Evolutionary conservation across 202 grass and related monocot genomes (phyloP).

Genomic region (Saccharum hybrid): DNA sequence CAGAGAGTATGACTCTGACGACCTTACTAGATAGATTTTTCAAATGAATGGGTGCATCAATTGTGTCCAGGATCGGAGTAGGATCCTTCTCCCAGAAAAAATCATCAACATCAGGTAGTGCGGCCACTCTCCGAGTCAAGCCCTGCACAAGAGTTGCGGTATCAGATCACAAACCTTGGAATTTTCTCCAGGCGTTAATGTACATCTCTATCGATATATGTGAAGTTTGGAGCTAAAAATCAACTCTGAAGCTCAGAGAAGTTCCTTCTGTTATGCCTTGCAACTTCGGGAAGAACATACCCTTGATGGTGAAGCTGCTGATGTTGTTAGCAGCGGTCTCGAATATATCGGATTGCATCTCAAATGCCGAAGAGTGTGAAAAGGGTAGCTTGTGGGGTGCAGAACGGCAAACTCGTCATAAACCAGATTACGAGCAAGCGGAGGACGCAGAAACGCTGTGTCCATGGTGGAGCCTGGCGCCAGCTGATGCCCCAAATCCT

Average conservation of each 20-base stretch:
- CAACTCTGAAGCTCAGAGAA: not conserved
- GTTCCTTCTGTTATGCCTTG: not conserved
- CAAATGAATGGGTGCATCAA: constrained; percentile 69
- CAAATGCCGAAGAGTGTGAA: not conserved
- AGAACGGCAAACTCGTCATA: constrained; percentile 33
- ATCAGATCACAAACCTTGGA: not conserved
- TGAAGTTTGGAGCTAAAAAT: not conserved
- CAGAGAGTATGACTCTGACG: constrained; percentile 23
- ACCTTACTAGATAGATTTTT: constrained; percentile 85
- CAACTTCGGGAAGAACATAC: constrained; percentile 44
- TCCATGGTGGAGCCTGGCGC: constrained; percentile 26
- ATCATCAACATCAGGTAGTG: constrained; percentile 60
- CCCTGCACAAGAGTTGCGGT: constrained; percentile 30
- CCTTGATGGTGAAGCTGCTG: constrained; percentile 20
- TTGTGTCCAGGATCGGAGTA: constrained; percentile 68
- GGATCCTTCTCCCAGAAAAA: constrained; percentile 83
- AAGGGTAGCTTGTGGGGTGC: constrained; percentile 2
- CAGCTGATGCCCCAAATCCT: constrained; percentile 29
- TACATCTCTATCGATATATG: not conserved
- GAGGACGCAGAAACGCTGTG: constrained; percentile 25
- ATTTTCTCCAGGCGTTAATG: not conserved
- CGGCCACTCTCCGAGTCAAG: constrained; percentile 42
- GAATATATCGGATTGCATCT: constrained; percentile 18
- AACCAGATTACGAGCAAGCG: constrained; percentile 14
- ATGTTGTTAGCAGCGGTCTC: not conserved